Percentiles rank a stretch among this genome's conserved stretches.
Evolutionary conservation across 257 asterid genomes (phyloP).

Genomic region (Marsdenia floribunda): DNA sequence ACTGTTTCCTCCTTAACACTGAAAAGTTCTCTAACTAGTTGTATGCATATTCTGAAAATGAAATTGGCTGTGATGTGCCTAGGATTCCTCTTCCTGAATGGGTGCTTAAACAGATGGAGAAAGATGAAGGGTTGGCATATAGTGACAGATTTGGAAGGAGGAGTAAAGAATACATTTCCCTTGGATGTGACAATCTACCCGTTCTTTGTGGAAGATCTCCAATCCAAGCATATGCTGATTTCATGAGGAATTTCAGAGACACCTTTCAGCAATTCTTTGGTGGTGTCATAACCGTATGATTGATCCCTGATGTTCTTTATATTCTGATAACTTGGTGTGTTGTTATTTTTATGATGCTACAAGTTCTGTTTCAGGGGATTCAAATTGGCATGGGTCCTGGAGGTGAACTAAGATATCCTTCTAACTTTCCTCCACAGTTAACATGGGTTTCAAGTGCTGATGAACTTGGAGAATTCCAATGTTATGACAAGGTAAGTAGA

Average conservation of each 20-base stretch:
- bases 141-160: slow-evolving; percentile 65
- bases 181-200: slow-evolving; percentile 76
- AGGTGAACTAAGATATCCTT: slow-evolving; percentile 80
- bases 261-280: slow-evolving; percentile 64
- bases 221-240: slow-evolving; percentile 67
- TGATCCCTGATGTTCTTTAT: slow-evolving; percentile 11
- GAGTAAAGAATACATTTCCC: slow-evolving; percentile 59
- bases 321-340: slow-evolving; percentile 5
- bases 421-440: slow-evolving; percentile 39
- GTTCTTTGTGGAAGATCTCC: slow-evolving; percentile 72
- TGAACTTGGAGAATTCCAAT: slow-evolving; percentile 75
- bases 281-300: slow-evolving; percentile 52
- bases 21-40: background rate
- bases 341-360: slow-evolving; percentile 17
- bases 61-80: slow-evolving; percentile 27
- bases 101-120: slow-evolving; percentile 70
- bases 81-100: slow-evolving; percentile 83
- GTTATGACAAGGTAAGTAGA: slow-evolving; percentile 58
- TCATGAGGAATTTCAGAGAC: slow-evolving; percentile 70
- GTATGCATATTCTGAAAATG: slow-evolving; percentile 18
- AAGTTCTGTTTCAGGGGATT: slow-evolving; percentile 46
- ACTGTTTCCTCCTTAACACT: background rate
- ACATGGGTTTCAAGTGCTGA: slow-evolving; percentile 43
- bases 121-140: slow-evolving; percentile 56
- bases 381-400: slow-evolving; percentile 87